Conservation (phyloP, 331 rosid genomes). For the Telfairia occidentalis region DNA sequence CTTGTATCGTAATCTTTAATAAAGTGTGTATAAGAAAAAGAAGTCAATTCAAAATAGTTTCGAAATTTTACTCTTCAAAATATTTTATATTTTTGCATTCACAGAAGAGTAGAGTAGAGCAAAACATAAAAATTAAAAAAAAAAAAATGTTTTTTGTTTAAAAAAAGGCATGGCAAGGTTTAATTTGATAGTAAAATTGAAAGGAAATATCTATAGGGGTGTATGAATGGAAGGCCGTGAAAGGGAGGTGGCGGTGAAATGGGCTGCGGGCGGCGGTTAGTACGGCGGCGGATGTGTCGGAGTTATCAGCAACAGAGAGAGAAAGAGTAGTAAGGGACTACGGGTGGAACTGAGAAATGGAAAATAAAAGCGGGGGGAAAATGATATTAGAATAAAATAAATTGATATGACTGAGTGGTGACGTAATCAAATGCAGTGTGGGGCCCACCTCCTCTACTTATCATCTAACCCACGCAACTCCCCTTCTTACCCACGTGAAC, state of each 20-base stretch:
- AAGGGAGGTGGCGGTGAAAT: not conserved
- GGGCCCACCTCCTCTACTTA: not conserved
- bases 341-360: not conserved
- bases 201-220: too few species aligned
- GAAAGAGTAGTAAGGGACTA: not conserved
- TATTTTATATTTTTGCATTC: too few species aligned
- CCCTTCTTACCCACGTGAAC: not conserved
- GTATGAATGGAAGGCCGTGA: not conserved
- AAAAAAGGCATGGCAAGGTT: too few species aligned
- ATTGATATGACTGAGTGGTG: not conserved
- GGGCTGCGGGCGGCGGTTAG: not conserved
- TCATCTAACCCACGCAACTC: conserved; percentile 4
- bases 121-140: too few species aligned
- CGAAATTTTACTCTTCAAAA: too few species aligned
- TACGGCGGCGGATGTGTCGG: not conserved
- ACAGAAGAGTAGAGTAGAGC: too few species aligned
- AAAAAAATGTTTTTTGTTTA: too few species aligned
- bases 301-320: not conserved
- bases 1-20: too few species aligned
- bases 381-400: not conserved
- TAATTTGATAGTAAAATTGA: too few species aligned
- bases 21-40: too few species aligned
- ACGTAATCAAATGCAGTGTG: not conserved
- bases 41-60: too few species aligned
- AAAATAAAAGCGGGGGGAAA: not conserved